These are phyloP conservation scores for Ophiostoma sp. DNA, from an alignment of 2,329 filamentous ascomycete species.

Conservation along the genomic window DNA sequence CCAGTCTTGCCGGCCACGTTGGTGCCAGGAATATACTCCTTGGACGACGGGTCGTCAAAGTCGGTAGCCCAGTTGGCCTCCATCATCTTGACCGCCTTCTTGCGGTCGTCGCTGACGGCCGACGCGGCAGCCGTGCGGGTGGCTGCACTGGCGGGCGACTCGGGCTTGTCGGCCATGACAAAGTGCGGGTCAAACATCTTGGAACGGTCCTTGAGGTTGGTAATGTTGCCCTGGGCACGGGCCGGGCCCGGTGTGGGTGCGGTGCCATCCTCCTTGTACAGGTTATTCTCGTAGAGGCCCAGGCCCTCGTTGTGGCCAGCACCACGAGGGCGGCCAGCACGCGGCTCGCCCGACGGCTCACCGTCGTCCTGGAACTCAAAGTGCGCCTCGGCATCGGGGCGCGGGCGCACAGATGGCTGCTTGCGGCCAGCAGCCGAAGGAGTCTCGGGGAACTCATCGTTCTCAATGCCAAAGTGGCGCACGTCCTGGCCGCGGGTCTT, in stretches of 20 bases:
- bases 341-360: conserved; percentile 49
- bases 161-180: conserved; percentile 62
- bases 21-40: conserved; percentile 43
- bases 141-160: conserved; percentile 36
- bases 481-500: conserved; percentile 60
- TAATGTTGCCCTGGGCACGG: conserved; percentile 58
- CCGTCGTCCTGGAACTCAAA: conserved; percentile 79
- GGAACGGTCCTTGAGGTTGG: conserved; percentile 65
- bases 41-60: conserved; percentile 45
- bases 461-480: conserved; percentile 73
- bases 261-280: conserved; percentile 57
- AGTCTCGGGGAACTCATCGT: conserved; percentile 54
- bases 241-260: conserved; percentile 36
- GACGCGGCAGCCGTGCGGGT: conserved; percentile 33
- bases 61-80: conserved; percentile 55
- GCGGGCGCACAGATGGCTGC: conserved; percentile 58
- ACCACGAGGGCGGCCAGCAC: conserved; percentile 45
- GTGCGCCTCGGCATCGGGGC: conserved; percentile 74
- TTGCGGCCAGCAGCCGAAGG: conserved; percentile 45
- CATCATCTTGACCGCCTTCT: conserved; percentile 70
- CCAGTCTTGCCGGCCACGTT: conserved; percentile 21
- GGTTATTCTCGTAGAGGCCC: conserved; percentile 70
- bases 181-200: conserved; percentile 79
- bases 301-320: conserved; percentile 62
- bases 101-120: conserved; percentile 52